Percentiles rank a stretch among this genome's conserved stretches.
Conservation (phyloP, 192 early-diverging fungal species). For the Pilaira anomala region DNA sequence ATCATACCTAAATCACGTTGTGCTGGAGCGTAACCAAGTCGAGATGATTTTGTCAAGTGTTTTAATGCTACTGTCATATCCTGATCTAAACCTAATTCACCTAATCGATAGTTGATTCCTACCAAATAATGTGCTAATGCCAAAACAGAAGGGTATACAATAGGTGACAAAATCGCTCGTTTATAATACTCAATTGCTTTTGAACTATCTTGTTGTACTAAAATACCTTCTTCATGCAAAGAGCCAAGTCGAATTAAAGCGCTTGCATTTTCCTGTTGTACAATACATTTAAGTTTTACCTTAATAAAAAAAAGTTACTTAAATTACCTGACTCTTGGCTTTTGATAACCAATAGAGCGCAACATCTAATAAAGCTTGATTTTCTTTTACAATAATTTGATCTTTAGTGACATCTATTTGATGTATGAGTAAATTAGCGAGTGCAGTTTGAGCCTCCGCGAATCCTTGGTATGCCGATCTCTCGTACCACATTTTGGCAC, state of each 20-base stretch:
- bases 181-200: conserved; percentile 26
- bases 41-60: conserved; percentile 13
- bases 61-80: conserved; percentile 16
- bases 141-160: not conserved
- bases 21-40: conserved; percentile 27
- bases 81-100: not conserved
- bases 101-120: conserved; percentile 26
- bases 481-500: conserved; percentile 19
- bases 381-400: not conserved
- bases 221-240: conserved; percentile 19
- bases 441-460: conserved; percentile 26
- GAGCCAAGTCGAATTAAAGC: conserved; percentile 35
- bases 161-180: conserved; percentile 3
- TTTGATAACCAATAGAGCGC: conserved; percentile 4
- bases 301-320: not conserved
- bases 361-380: not conserved
- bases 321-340: not conserved
- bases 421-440: conserved; percentile 25
- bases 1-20: conserved; percentile 30
- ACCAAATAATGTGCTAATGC: conserved; percentile 30
- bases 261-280: conserved; percentile 19
- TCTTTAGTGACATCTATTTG: not conserved
- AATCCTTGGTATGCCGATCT: conserved; percentile 23
- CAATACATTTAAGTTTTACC: not conserved
- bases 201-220: conserved; percentile 16